phyloP scores from a whole-genome alignment of 2,329 filamentous ascomycete genomes.

The Ceratocystis variospora region DNA sequence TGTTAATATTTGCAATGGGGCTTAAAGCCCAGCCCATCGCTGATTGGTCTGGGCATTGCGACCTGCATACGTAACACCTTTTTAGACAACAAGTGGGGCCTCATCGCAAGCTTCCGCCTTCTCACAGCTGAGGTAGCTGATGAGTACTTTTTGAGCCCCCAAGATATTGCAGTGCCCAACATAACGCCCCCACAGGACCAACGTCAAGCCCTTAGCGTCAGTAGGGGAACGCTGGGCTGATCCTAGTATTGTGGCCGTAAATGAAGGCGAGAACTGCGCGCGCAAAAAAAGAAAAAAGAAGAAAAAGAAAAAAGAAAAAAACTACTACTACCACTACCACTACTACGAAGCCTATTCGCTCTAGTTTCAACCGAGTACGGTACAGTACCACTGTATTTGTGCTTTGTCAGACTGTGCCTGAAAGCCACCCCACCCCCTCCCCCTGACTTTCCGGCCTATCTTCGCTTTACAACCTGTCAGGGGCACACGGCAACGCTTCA shows the following conservation, averaged over 20 bases:
- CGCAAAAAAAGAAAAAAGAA: too few species aligned
- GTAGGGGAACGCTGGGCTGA: too few species aligned
- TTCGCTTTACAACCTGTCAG: background rate
- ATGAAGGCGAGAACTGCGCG: too few species aligned
- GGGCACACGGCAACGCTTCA: background rate
- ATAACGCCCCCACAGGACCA: too few species aligned
- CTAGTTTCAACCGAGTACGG: too few species aligned
- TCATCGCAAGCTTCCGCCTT: background rate
- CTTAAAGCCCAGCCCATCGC: background rate
- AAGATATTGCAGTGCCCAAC: too few species aligned
- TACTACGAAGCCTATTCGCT: too few species aligned
- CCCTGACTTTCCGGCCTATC: background rate
- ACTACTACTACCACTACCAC: too few species aligned
- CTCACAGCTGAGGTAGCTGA: background rate
- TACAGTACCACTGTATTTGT: background rate
- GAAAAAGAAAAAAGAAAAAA: too few species aligned
- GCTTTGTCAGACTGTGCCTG: constrained; percentile 2
- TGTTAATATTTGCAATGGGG: background rate
- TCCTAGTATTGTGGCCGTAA: too few species aligned
- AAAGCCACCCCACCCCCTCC: background rate
- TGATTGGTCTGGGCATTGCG: background rate
- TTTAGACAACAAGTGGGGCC: background rate
- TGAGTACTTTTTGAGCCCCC: too few species aligned
- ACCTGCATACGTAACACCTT: constrained; percentile 6
- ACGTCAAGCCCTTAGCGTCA: too few species aligned